A percentile compares a stretch with the other conserved stretches of the same genome.
phyloP scores from a whole-genome alignment of 768 basidiomycete genomes.

The Gloeopeniophorella convolvens region DNA sequence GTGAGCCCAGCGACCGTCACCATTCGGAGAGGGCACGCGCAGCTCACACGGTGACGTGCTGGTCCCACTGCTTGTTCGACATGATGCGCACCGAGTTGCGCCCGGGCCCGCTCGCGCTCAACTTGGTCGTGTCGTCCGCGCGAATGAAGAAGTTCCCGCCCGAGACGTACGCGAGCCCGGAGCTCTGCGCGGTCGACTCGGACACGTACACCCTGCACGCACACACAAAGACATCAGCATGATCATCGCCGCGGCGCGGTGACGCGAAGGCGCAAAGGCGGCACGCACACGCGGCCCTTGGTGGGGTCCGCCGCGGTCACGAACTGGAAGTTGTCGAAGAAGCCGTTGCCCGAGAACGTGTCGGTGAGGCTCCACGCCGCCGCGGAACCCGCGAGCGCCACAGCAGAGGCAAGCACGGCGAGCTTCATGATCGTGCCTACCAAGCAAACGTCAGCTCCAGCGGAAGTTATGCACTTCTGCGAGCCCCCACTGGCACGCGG shows the following conservation, averaged over 20 bases:
- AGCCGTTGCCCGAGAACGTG: conserved; percentile 6
- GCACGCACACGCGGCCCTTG: conserved; percentile 12
- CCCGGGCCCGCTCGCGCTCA: conserved; percentile 9
- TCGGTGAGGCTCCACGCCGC: conserved; percentile 1
- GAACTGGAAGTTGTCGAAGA: conserved; percentile 15
- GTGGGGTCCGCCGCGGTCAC: conserved; percentile 13
- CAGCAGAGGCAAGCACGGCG: too few relatives aligned
- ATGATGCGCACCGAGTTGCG: conserved; percentile 17
- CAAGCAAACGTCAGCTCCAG: too few relatives aligned
- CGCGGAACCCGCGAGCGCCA: background rate
- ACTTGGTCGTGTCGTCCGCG: conserved; percentile 3
- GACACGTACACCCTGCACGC: conserved; percentile 14
- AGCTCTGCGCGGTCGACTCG: background rate
- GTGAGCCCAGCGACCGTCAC: background rate
- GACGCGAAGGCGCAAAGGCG: background rate
- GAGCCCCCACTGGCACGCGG: too few relatives aligned
- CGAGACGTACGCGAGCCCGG: conserved; percentile 5
- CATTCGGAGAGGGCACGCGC: background rate
- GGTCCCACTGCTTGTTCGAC: conserved; percentile 11
- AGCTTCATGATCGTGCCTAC: too few relatives aligned
- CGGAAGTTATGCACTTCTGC: too few relatives aligned
- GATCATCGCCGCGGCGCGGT: background rate
- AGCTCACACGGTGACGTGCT: conserved; percentile 38
- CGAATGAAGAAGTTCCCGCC: conserved; percentile 8
- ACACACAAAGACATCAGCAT: too few relatives aligned